phyloP scores from a whole-genome alignment of 106 monocot genomes.

The Posidonia australis region DNA sequence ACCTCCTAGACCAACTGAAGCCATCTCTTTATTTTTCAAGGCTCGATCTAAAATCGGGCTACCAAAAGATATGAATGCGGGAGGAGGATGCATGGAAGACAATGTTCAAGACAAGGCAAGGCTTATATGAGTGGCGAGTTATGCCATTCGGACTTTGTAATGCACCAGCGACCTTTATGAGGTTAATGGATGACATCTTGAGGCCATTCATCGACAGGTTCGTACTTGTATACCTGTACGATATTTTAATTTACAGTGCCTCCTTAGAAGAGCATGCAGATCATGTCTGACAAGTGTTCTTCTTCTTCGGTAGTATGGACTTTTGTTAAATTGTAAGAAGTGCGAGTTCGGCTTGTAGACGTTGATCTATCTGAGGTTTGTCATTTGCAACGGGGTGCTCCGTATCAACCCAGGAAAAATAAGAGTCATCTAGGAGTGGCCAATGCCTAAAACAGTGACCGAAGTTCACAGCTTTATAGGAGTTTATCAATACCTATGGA shows the following conservation, averaged over 20 bases:
- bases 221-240: neutral
- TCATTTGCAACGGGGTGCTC: neutral
- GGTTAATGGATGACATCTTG: neutral
- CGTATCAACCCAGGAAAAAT: neutral
- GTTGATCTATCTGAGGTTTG: neutral
- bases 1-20: neutral
- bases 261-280: neutral
- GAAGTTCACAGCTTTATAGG: constrained; percentile 1
- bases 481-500: neutral
- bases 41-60: constrained; percentile 3
- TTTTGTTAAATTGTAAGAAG: neutral
- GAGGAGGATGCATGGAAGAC: constrained; percentile 6
- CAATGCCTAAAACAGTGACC: neutral
- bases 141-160: no score
- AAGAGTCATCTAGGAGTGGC: neutral
- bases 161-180: no score
- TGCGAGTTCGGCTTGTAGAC: neutral
- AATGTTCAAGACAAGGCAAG: neutral
- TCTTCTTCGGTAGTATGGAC: neutral
- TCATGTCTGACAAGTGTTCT: neutral
- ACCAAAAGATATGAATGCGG: constrained; percentile 6
- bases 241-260: constrained; percentile 5
- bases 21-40: neutral
- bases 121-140: constrained; percentile 3
- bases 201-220: neutral